Percentiles rank a stretch among this genome's conserved stretches.
These are phyloP conservation scores for Trichosporon inkin DNA, from an alignment of 1,284 basidiomycete species.

Conservation along the genomic window DNA sequence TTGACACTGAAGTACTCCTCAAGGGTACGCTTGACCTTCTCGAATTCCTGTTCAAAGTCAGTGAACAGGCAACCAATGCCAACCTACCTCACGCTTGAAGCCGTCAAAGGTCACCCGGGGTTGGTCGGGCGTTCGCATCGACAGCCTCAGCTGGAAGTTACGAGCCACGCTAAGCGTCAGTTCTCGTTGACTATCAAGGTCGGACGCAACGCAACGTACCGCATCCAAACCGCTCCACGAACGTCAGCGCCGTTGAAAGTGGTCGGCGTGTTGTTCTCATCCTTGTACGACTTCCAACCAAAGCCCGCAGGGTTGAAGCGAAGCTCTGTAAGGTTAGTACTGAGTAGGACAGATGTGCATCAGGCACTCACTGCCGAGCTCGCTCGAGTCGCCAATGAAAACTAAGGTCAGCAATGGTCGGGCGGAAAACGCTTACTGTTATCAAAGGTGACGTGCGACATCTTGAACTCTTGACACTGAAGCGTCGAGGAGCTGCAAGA, in stretches of 20 bases:
- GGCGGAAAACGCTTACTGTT: conserved; percentile 28
- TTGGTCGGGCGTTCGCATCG: conserved; percentile 59
- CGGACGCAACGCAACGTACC: conserved; percentile 44
- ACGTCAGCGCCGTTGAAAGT: conserved; percentile 71
- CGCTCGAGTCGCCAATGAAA: conserved; percentile 67
- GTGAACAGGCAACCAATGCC: neutral
- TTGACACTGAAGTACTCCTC: conserved; percentile 81
- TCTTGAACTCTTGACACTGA: conserved; percentile 13
- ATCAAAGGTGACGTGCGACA: conserved; percentile 47
- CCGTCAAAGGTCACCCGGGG: conserved; percentile 80
- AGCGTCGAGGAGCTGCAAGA: conserved; percentile 5
- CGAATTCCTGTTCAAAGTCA: conserved; percentile 64
- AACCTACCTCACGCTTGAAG: conserved; percentile 77
- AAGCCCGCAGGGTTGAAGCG: conserved; percentile 82
- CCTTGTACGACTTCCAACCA: conserved; percentile 72
- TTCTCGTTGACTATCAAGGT: neutral
- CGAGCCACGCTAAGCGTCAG: conserved; percentile 66
- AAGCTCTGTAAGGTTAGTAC: conserved; percentile 60
- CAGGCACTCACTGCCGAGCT: conserved; percentile 69
- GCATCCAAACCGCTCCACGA: conserved; percentile 81
- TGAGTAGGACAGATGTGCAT: neutral
- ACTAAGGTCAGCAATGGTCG: conserved; percentile 47
- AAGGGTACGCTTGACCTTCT: conserved; percentile 67
- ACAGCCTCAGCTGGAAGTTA: conserved; percentile 81
- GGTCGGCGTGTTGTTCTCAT: conserved; percentile 54